Base-by-base conservation (phyloP, 2,329 filamentous ascomycete species). In the Neofusicoccum umdonicola region DNA sequence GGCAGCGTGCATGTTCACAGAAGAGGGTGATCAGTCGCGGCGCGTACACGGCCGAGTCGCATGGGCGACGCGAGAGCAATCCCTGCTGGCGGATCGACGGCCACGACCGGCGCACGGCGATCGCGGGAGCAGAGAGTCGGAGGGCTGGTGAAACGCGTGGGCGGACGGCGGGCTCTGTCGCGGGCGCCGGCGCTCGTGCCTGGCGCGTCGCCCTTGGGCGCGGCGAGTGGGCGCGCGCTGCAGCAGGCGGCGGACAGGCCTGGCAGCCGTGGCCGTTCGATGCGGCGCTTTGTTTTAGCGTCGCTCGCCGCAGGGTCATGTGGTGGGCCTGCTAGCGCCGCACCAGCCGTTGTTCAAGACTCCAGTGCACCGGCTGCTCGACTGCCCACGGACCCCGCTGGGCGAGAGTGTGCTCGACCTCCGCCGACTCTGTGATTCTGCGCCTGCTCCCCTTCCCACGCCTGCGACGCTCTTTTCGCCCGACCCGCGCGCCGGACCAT, bases 241-340 rank as follows among this genome's bases (percentile, higher is more conserved):
- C 35, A 17, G 51, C 34, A 37, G 51, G 51, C 15, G 19, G 39
- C 15, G 51, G 27, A 31, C 27, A 31, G 27, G 27, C 27, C 27
- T 5, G 27, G 27, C 27, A 31, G 37, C 37, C 13, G 13, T 39
- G 37, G 11, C 37, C 37, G 37, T 27, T 31, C 19, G 35, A 37
- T 41, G 52, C 35, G 52, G 52, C 54, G 54, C 54, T 45, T 58
- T 58, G 54, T 58, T 58, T 58, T 58, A 58, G 54, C 42, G 52
- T 19, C 42, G 54, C 54, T 44, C 41, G 41, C 50, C 39, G 54
- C 39, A 34, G 41, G 37, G 39, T 44, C 54, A 58, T 51, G 48
- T 51, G 48, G 22, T 35, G 45, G 45, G 45, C 45, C 45, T 48
- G 45, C 48, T 54, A 54, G 50, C 17, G 41, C 22, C 54, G 52